phyloP scores from a whole-genome alignment of 2,329 filamentous ascomycete species.

The Colletotrichum orbiculare region DNA sequence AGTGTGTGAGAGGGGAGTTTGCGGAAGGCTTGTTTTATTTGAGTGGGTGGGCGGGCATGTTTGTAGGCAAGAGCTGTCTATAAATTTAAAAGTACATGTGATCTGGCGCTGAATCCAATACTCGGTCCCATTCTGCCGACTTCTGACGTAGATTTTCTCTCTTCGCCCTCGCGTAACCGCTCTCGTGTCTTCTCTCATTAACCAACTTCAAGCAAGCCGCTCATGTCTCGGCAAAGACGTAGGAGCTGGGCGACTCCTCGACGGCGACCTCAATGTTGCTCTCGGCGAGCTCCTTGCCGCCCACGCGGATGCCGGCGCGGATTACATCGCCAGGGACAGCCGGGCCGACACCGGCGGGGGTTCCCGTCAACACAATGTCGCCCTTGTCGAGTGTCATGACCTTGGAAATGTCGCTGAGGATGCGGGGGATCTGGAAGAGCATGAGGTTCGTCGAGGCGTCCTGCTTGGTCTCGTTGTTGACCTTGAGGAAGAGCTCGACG shows the following conservation, averaged over 20 bases:
- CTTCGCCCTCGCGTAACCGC: neutral
- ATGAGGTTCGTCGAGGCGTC: slow-evolving; percentile 92
- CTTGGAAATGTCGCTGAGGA: slow-evolving; percentile 90
- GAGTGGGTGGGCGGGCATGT: neutral
- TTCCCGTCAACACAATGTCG: slow-evolving; percentile 95
- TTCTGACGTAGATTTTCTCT: too few species aligned
- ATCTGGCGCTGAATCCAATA: slow-evolving; percentile 8
- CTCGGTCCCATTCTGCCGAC: too few species aligned
- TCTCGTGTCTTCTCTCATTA: neutral
- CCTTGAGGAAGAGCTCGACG: slow-evolving; percentile 84
- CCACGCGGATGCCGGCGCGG: slow-evolving; percentile 82
- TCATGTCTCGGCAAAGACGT: slow-evolving; percentile 80
- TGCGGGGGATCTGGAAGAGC: slow-evolving; percentile 89
- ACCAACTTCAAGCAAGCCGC: neutral
- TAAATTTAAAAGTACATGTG: slow-evolving; percentile 28
- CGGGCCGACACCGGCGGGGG: slow-evolving; percentile 92
- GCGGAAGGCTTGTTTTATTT: neutral
- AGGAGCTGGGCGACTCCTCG: slow-evolving; percentile 80
- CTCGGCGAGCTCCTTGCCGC: slow-evolving; percentile 85
- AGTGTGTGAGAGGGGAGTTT: neutral
- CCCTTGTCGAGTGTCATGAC: slow-evolving; percentile 95
- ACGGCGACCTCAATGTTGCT: slow-evolving; percentile 86
- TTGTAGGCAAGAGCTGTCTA: slow-evolving; percentile 18
- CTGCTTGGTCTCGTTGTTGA: slow-evolving; percentile 84
- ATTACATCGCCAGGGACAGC: slow-evolving; percentile 90